phyloP scores from a whole-genome alignment of 495 filamentous ascomycete species.

The Neurospora cerealis region DNA sequence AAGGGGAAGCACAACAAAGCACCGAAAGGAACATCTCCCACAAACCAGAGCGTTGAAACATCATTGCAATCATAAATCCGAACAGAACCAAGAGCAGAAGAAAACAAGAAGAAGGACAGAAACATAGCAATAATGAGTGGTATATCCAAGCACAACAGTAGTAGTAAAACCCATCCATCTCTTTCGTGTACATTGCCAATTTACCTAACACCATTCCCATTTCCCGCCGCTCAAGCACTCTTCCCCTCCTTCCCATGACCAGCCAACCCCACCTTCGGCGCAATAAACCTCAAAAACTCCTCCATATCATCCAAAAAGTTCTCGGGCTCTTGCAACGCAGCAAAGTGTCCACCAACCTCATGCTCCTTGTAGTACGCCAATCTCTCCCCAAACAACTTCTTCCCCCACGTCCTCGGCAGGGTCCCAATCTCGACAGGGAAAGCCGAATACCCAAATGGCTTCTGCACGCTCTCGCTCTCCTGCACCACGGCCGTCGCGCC shows the following conservation, averaged over 20 bases:
- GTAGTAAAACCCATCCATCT: not conserved
- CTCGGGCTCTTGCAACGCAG: conserved; percentile 47
- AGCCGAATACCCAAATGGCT: conserved; percentile 49
- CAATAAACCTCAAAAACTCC: conserved; percentile 31
- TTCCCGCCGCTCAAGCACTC: not conserved
- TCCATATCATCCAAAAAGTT: conserved; percentile 46
- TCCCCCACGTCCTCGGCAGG: conserved; percentile 40
- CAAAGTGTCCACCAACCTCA: conserved; percentile 55
- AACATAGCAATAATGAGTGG: not conserved
- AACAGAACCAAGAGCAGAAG: not conserved
- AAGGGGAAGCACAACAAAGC: too few species aligned
- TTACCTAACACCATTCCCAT: not conserved
- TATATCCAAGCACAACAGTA: not conserved
- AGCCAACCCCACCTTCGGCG: conserved; percentile 1
- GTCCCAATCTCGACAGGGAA: conserved; percentile 47
- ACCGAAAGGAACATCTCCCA: not conserved
- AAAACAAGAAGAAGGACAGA: not conserved
- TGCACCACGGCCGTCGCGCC: conserved; percentile 16
- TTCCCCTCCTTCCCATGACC: not conserved
- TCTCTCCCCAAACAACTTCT: conserved; percentile 23
- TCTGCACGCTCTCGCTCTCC: conserved; percentile 31
- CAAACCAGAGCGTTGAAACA: too few species aligned
- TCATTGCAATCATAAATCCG: not conserved
- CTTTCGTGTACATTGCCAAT: not conserved
- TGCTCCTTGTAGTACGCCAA: conserved; percentile 35